A percentile compares a stretch with the other conserved stretches of the same genome.
Evolutionary conservation across 805 yeast species (phyloP).

Genomic region (Candida quercuum): DNA sequence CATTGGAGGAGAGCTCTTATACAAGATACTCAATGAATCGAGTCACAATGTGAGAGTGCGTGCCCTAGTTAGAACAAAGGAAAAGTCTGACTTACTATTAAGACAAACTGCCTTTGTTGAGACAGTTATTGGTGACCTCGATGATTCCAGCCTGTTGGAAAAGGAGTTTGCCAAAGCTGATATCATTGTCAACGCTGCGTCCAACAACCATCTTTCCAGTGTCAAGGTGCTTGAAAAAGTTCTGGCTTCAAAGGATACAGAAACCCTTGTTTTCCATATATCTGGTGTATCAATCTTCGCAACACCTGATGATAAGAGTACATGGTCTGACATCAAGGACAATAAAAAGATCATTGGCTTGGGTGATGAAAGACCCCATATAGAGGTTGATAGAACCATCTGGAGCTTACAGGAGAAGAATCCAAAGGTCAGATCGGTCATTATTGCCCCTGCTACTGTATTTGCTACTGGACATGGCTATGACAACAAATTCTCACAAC

Average conservation of each 20-base stretch:
- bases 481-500: constrained; percentile 25
- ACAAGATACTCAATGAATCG: constrained; percentile 17
- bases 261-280: constrained; percentile 29
- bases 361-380: constrained; percentile 6
- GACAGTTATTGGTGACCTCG: constrained; percentile 24
- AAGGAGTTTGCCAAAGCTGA: constrained; percentile 21
- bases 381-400: constrained; percentile 24
- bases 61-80: constrained; percentile 22
- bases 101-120: constrained; percentile 14
- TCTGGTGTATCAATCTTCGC: constrained; percentile 24
- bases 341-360: constrained; percentile 2
- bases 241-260: constrained; percentile 18
- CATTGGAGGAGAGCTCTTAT: constrained; percentile 27
- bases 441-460: constrained; percentile 31
- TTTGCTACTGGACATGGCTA: constrained; percentile 30
- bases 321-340: constrained; percentile 8
- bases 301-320: constrained; percentile 1
- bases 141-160: constrained; percentile 14
- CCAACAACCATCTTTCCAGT: constrained; percentile 25
- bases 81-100: constrained; percentile 15
- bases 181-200: constrained; percentile 29
- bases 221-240: constrained; percentile 21
- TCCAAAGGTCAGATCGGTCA: constrained; percentile 26
- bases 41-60: constrained; percentile 11
- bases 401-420: constrained; percentile 26